Base-by-base conservation (phyloP, 345 rosid species). In the Acer negundo region DNA sequence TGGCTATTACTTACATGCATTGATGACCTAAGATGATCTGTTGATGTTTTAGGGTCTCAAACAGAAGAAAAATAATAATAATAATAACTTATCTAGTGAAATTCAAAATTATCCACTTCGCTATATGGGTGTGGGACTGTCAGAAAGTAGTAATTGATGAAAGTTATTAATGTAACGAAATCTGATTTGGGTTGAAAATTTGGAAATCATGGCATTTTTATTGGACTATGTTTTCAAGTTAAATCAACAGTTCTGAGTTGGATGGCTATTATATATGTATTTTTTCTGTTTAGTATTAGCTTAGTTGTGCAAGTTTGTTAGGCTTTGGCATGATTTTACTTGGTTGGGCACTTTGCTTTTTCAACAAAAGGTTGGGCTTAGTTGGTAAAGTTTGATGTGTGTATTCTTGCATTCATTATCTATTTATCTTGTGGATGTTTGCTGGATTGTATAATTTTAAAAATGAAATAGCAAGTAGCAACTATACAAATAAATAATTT, bases 1-100 rank as follows among this genome's bases (percentile, higher is more conserved):
- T 71, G 24, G 13, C 3, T 28, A 46, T 55, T 69, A 59, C 31
- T 72, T 26, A 15, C 71, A 46, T 72, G 77, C 63, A 63, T 75
- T 82, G 76, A n/a, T 62, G 23, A 40, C 3, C 40, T 13, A 23
- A 31, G 20, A 16, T 55, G n/a, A 61, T 70, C 58, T 55, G 4
- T 67, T 55, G 8, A 24, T 56, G 11, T 73, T 40, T 40, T 73
- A 24, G n/a, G 24, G 17, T 46, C 6, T 71, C 6, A 15, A 28
- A 72, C 17, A 35, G 44, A 28, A 23, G 70, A 9, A 59, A 26
- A 64, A 23, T 3, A 31, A 31, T 3, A 31, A 31, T 0, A 24
- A 15, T 10, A 23, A 13, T 23, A 11, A 0, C 9, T 7, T 46
- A 2, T 47, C 17, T 47, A 23, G 19, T 12, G 20, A 47, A 69